phyloP scores from a whole-genome alignment of 2,329 filamentous ascomycete genomes.

The Calycina herbarum region DNA sequence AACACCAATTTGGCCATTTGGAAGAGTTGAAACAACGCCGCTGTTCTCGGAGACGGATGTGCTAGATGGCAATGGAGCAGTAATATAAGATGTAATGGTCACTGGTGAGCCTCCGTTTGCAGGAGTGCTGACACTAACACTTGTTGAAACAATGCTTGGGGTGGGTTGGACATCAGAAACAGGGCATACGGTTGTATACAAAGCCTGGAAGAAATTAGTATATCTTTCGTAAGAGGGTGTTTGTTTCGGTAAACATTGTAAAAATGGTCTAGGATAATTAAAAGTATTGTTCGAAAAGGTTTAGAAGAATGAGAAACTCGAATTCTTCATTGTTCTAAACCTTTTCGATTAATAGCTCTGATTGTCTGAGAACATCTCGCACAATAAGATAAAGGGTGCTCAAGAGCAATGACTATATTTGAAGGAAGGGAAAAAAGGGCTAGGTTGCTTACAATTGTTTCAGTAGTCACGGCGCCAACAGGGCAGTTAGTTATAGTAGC shows the following conservation, averaged over 20 bases:
- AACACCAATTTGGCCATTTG: neutral
- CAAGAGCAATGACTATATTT: too few relatives aligned
- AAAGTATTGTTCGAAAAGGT: too few relatives aligned
- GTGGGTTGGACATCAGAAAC: neutral
- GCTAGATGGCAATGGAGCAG: neutral
- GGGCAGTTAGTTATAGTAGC: constrained; percentile 12
- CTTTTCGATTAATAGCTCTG: too few relatives aligned
- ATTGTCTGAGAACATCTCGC: too few relatives aligned
- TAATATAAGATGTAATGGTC: neutral
- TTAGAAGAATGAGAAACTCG: too few relatives aligned
- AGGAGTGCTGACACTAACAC: neutral
- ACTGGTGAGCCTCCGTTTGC: neutral
- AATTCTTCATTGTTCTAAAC: too few relatives aligned
- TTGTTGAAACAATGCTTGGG: neutral
- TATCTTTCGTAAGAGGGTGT: neutral
- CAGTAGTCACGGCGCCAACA: neutral
- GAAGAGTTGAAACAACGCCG: neutral
- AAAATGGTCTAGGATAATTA: neutral
- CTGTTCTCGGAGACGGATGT: neutral
- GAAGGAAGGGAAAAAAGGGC: neutral
- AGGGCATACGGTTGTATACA: neutral
- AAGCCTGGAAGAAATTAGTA: neutral
- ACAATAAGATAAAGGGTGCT: too few relatives aligned
- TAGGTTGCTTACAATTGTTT: neutral
- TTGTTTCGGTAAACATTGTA: neutral